A percentile compares a stretch with the other conserved stretches of the same genome.
Evolutionary conservation across 208 protist genomes (phyloP).

Genomic region (Leishmania major): DNA sequence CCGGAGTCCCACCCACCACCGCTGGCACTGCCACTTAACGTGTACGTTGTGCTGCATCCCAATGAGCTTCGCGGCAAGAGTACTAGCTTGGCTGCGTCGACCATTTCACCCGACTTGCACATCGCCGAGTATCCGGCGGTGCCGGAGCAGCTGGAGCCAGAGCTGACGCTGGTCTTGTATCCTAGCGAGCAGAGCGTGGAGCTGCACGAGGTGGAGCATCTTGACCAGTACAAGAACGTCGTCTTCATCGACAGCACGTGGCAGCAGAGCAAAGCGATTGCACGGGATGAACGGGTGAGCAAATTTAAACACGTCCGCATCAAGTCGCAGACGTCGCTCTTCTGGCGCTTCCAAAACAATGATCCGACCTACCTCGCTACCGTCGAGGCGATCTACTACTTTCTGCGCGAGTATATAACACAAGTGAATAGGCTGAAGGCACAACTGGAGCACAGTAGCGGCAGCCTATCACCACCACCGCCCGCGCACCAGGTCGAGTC

Average conservation of each 20-base stretch:
- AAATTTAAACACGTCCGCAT: conserved; percentile 85
- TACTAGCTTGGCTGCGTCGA: conserved; percentile 92
- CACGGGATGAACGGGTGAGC: conserved; percentile 68
- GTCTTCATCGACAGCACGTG: conserved; percentile 96
- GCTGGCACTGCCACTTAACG: conserved; percentile 75
- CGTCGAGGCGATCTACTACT: conserved; percentile 96
- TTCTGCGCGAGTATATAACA: conserved; percentile 87
- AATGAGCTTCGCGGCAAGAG: conserved; percentile 91
- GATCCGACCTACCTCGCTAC: conserved; percentile 92
- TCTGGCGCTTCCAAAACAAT: conserved; percentile 95
- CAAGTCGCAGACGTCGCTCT: conserved; percentile 86
- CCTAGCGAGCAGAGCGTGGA: conserved; percentile 78
- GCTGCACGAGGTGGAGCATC: conserved; percentile 64
- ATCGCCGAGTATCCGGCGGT: conserved; percentile 80
- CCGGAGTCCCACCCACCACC: conserved; percentile 83
- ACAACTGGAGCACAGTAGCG: not conserved
- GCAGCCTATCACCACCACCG: not conserved
- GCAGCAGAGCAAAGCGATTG: conserved; percentile 92
- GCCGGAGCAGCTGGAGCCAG: conserved; percentile 56
- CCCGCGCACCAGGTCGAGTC: not conserved
- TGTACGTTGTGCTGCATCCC: conserved; percentile 90
- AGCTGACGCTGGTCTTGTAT: conserved; percentile 87
- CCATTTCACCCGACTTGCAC: conserved; percentile 84
- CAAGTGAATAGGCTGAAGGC: conserved; percentile 52
- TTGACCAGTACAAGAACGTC: conserved; percentile 81